phyloP scores from a whole-genome alignment of 2,329 filamentous ascomycete species.

The Madurella fahalii region DNA sequence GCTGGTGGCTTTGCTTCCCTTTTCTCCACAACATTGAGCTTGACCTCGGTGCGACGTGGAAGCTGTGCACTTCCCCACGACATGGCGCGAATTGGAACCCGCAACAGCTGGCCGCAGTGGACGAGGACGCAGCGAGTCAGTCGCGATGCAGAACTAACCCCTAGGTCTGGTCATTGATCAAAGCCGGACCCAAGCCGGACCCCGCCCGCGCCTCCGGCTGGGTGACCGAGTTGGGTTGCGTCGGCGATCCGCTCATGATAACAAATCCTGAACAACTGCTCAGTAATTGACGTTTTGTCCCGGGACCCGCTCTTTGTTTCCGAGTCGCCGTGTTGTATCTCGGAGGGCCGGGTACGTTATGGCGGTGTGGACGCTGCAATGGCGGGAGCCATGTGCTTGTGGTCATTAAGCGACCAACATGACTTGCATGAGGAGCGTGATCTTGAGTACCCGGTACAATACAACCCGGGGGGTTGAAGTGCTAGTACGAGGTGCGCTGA shows the following conservation, averaged over 20 bases:
- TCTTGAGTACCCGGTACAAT: neutral
- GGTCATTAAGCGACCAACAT: neutral
- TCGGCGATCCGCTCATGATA: neutral
- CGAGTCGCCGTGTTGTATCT: neutral
- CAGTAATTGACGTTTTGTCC: neutral
- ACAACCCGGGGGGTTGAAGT: neutral
- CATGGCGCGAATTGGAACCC: neutral
- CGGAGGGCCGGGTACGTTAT: neutral
- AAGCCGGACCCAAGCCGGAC: neutral
- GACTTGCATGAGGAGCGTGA: constrained; percentile 2
- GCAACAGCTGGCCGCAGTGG: neutral
- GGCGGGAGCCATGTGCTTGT: neutral
- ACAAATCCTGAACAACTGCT: neutral
- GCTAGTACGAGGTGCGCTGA: neutral
- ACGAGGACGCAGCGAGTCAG: neutral
- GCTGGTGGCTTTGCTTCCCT: constrained; percentile 5
- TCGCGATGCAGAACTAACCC: neutral
- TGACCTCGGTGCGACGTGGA: constrained; percentile 2
- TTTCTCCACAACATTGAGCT: neutral
- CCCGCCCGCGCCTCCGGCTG: no score
- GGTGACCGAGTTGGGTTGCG: no score
- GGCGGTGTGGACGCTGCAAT: neutral
- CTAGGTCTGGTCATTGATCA: neutral
- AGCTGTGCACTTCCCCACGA: neutral
- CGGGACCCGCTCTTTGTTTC: neutral